phyloP scores from a whole-genome alignment of 371 early-diverging fungal genomes.

The Rhizomucor miehei region DNA sequence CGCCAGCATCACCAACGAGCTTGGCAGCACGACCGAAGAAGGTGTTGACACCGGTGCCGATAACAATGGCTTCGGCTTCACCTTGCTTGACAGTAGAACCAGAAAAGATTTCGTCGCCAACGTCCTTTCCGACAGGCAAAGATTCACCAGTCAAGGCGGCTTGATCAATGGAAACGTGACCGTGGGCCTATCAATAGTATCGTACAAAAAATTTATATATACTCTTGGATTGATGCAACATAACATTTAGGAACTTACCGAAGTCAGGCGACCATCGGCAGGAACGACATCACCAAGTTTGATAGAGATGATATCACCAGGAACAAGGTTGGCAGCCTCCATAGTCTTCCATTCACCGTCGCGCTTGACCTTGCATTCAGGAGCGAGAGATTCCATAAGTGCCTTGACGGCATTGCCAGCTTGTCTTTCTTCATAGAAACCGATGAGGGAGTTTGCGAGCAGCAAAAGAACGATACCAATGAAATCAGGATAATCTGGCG shows the following conservation, averaged over 20 bases:
- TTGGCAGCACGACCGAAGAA: slow-evolving; percentile 85
- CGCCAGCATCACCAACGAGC: slow-evolving; percentile 70
- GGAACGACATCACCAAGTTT: slow-evolving; percentile 75
- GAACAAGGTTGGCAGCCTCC: slow-evolving; percentile 54
- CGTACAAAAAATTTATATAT: not conserved
- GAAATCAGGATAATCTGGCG: slow-evolving; percentile 77
- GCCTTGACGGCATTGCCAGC: slow-evolving; percentile 72
- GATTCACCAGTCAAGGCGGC: slow-evolving; percentile 82
- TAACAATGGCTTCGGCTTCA: slow-evolving; percentile 80
- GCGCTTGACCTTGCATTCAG: slow-evolving; percentile 63
- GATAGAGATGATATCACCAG: slow-evolving; percentile 68
- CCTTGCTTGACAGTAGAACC: slow-evolving; percentile 86
- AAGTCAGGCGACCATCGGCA: slow-evolving; percentile 61
- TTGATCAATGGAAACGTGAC: slow-evolving; percentile 66
- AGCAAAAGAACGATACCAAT: slow-evolving; percentile 75
- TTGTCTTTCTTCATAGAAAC: slow-evolving; percentile 76
- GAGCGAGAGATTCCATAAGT: slow-evolving; percentile 66
- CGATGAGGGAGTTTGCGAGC: slow-evolving; percentile 78
- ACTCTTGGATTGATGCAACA: slow-evolving; percentile 10
- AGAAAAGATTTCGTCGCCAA: slow-evolving; percentile 67
- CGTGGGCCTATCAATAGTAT: slow-evolving; percentile 20
- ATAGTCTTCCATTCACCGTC: slow-evolving; percentile 50
- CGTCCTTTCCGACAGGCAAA: slow-evolving; percentile 65
- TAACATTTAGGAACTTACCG: slow-evolving; percentile 18
- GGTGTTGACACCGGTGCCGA: slow-evolving; percentile 77